Conservation (phyloP, 139 green algal species). For the Volvox africanus region DNA sequence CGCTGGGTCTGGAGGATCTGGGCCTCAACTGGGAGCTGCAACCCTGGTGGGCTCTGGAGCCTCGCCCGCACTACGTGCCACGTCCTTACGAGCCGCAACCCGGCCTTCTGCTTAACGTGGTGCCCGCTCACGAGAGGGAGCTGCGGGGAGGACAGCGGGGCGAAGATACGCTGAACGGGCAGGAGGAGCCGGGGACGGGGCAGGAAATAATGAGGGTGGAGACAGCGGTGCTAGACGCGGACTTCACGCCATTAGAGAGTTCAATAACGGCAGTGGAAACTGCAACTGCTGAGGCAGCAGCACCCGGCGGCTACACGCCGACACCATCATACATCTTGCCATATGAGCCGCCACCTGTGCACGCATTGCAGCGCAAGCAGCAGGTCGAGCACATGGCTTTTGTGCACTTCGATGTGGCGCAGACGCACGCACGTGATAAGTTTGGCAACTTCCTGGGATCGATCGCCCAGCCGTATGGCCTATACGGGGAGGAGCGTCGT, state of each 20-base stretch:
- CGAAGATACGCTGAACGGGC: background rate
- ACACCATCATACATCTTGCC: background rate
- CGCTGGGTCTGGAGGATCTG: slow-evolving; percentile 40
- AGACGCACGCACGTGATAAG: slow-evolving; percentile 8
- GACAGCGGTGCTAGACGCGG: background rate
- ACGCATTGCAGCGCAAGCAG: background rate
- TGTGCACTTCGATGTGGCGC: slow-evolving; percentile 36
- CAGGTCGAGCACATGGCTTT: slow-evolving; percentile 19
- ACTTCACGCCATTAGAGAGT: background rate
- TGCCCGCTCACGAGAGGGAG: background rate
- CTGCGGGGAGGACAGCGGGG: background rate
- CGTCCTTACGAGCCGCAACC: slow-evolving; percentile 12
- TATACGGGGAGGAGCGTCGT: slow-evolving; percentile 23
- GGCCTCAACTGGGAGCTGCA: slow-evolving; percentile 54
- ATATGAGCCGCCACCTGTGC: background rate
- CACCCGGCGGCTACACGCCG: background rate
- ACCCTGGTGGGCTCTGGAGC: slow-evolving; percentile 48
- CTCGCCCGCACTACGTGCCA: background rate
- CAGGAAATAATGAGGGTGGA: background rate
- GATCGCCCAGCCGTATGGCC: slow-evolving; percentile 16
- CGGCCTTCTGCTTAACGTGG: background rate
- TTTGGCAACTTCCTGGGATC: slow-evolving; percentile 24
- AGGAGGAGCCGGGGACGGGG: background rate
- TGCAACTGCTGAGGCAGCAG: background rate
- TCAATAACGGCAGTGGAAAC: background rate